Evolutionary conservation across 2,329 filamentous ascomycete genomes (phyloP).

Genomic region (Trichoderma hamatum): DNA sequence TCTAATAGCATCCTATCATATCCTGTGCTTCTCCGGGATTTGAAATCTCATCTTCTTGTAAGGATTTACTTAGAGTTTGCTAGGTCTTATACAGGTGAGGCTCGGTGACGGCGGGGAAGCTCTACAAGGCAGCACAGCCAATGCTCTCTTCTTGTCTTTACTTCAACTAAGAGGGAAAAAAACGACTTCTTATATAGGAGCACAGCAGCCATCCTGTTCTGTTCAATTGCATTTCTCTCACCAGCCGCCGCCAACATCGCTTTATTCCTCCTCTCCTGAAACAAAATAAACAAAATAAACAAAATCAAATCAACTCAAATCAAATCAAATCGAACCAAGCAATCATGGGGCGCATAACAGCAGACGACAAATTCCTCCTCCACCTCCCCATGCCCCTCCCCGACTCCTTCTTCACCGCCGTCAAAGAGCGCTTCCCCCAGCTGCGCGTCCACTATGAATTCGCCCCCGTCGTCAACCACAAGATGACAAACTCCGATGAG

Average conservation of each 20-base stretch:
- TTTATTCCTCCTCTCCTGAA: too few relatives aligned
- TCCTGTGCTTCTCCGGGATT: background rate
- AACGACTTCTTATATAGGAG: background rate
- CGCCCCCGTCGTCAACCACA: constrained; percentile 29
- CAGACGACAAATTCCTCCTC: constrained; percentile 46
- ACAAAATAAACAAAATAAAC: background rate
- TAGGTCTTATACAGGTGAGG: constrained; percentile 9
- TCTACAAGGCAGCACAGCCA: background rate
- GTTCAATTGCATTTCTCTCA: background rate
- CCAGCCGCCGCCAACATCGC: background rate
- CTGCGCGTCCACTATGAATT: constrained; percentile 44
- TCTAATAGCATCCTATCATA: too few relatives aligned
- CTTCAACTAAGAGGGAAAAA: background rate
- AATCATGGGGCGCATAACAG: constrained; percentile 33
- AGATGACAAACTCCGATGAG: constrained; percentile 33
- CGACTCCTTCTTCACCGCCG: constrained; percentile 40
- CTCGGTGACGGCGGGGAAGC: background rate
- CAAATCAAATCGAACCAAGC: background rate
- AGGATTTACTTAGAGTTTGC: background rate
- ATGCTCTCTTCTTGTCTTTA: background rate
- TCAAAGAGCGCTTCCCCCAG: constrained; percentile 42
- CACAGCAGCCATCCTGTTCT: background rate
- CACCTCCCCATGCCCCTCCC: constrained; percentile 40
- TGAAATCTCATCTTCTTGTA: too few relatives aligned
- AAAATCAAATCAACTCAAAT: background rate